Conservation (phyloP, 2,329 filamentous ascomycete genomes). For the Penicillium polonicum region DNA sequence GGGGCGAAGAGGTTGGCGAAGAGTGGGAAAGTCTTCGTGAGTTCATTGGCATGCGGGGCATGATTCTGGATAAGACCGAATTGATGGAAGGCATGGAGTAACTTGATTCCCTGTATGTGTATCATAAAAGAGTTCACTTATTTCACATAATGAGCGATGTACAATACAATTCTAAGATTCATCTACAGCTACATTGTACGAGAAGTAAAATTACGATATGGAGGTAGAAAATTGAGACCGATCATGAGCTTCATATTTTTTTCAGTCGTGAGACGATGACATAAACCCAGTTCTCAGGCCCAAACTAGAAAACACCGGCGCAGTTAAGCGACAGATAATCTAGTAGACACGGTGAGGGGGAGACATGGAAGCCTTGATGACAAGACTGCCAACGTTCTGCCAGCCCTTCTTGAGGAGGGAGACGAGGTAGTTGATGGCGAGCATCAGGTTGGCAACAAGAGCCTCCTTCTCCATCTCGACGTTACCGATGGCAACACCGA, state of each 20-base stretch:
- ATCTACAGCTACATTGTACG: neutral
- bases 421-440: constrained; percentile 99
- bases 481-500: constrained; percentile 99
- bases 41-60: constrained; percentile 76
- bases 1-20: constrained; percentile 85
- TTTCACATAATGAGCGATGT: constrained; percentile 1
- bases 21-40: constrained; percentile 87
- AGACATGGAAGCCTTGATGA: constrained; percentile 99
- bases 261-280: constrained; percentile 31
- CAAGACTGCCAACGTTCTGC: constrained; percentile 99
- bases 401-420: constrained; percentile 99
- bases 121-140: neutral
- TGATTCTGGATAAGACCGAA: constrained; percentile 86
- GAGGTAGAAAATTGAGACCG: constrained; percentile 23
- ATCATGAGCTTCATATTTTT: constrained; percentile 36
- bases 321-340: constrained; percentile 36
- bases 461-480: constrained; percentile 96
- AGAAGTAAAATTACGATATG: constrained; percentile 2
- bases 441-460: constrained; percentile 97
- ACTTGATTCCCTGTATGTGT: constrained; percentile 7
- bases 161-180: neutral
- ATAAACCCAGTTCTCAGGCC: constrained; percentile 29
- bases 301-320: constrained; percentile 25
- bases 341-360: constrained; percentile 98
- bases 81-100: constrained; percentile 91